Base-by-base conservation (phyloP, 345 rosid species). In the Laguncularia racemosa region DNA sequence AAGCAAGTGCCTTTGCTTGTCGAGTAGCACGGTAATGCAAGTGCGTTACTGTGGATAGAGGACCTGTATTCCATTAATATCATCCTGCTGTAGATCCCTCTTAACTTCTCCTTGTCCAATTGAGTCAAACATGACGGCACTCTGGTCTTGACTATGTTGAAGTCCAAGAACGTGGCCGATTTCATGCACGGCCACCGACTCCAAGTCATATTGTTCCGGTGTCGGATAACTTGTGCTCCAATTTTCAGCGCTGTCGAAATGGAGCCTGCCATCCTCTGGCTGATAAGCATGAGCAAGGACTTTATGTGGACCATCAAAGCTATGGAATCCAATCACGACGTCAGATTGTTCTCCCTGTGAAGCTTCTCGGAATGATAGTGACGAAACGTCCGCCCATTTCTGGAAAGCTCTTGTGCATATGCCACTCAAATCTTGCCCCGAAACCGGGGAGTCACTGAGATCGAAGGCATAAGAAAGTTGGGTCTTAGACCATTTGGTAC, bases 111-210 rank as follows among this genome's bases (percentile, higher is more conserved):
- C 28, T 19, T 33, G 33, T 14, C 13, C 28, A 2, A 20, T 19
- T 21, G 20, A 28, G 2, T 33, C 20, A 18, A 20, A 12, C 14
- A 51, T 51, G 28, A 51, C 54, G 8, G 26, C 28, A 20, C 15
- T 19, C 3, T 3, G 26, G 16, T 19, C 15, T 13, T 12, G 4
- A 51, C 54, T 51, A 28, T 19, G 54, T 14, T 1, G 2, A 20
- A 51, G 33, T 19, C 54, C 54, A 19, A 51, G 54, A 20, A 51
- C 28, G 26, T 23, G 26, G 26, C 26, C 26, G 14, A 51, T 51
- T 20, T 51, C 54, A 19, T 51, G 54, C 54, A 51, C 16, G 4
- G 53, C 53, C 53, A 50, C 53, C 14, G 53, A 15, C 4, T 50
- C 53, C 53, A 50, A 50, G 53, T 50, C 53, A 19, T 17, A 10